These are phyloP conservation scores for Epichloe bromicola DNA, from an alignment of 2,329 filamentous ascomycete species.

Conservation along the genomic window DNA sequence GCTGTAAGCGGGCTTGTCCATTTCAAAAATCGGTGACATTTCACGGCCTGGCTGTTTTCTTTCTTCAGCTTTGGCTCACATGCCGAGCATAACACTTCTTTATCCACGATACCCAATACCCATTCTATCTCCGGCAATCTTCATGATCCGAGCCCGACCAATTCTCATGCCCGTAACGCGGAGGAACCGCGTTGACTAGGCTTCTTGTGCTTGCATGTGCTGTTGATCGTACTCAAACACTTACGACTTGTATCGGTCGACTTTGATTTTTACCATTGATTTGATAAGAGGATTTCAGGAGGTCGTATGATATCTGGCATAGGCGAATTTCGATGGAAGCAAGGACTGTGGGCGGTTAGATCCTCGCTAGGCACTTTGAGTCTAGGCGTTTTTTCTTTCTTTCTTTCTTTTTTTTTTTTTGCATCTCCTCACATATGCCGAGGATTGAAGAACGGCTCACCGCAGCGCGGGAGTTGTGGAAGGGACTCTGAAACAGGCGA, in stretches of 20 bases:
- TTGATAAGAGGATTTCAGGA: no score
- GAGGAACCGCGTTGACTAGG: no score
- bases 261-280: no score
- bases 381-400: background rate
- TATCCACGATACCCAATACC: background rate
- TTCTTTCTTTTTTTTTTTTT: background rate
- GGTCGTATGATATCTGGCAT: no score
- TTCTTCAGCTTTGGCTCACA: background rate
- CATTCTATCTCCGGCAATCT: background rate
- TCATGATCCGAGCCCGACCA: background rate
- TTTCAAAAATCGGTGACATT: background rate
- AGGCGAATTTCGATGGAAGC: no score
- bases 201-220: no score
- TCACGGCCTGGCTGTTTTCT: background rate
- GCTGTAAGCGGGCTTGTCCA: slow-evolving; percentile 22
- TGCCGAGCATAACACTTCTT: background rate
- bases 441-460: no score
- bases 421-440: background rate
- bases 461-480: no score
- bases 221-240: no score
- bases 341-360: no score
- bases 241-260: no score
- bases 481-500: no score
- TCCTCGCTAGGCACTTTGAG: background rate
- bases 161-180: background rate